Percentiles rank a stretch among this genome's conserved stretches.
Evolutionary conservation across 2,329 filamentous ascomycete genomes (phyloP).

Genomic region (Pseudogymnoascus sp.): DNA sequence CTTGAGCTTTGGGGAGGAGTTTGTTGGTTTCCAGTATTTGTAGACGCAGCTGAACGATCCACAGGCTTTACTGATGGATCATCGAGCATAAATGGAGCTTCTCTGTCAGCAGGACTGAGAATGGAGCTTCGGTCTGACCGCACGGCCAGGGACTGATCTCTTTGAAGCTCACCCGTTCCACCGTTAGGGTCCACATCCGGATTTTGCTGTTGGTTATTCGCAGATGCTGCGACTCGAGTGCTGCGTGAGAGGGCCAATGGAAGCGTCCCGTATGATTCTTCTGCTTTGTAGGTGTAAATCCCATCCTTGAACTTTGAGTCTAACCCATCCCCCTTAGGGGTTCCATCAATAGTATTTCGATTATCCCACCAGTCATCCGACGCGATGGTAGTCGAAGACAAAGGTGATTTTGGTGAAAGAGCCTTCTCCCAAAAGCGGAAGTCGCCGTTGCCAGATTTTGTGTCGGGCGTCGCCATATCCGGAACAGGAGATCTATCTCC

Average conservation of each 20-base stretch:
- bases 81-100: constrained; percentile 16
- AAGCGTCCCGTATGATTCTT: neutral
- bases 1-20: neutral
- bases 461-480: constrained; percentile 25
- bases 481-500: constrained; percentile 23
- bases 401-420: constrained; percentile 27
- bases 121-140: neutral
- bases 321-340: constrained; percentile 5
- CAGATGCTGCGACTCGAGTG: neutral
- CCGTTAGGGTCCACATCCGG: neutral
- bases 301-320: constrained; percentile 12
- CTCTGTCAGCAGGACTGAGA: constrained; percentile 15
- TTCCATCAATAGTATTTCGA: constrained; percentile 18
- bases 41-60: neutral
- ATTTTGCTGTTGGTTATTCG: neutral
- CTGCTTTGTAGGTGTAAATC: constrained; percentile 5
- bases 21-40: neutral
- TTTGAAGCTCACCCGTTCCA: neutral
- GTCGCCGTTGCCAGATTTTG: constrained; percentile 20
- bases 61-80: neutral
- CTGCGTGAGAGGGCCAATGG: constrained; percentile 1
- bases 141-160: neutral
- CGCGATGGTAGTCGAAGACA: constrained; percentile 23
- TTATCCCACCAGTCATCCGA: constrained; percentile 34
- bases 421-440: constrained; percentile 27